Base-by-base conservation (phyloP, 202 grass and related monocot species). In the Schoenoplectus tabernaemontani region DNA sequence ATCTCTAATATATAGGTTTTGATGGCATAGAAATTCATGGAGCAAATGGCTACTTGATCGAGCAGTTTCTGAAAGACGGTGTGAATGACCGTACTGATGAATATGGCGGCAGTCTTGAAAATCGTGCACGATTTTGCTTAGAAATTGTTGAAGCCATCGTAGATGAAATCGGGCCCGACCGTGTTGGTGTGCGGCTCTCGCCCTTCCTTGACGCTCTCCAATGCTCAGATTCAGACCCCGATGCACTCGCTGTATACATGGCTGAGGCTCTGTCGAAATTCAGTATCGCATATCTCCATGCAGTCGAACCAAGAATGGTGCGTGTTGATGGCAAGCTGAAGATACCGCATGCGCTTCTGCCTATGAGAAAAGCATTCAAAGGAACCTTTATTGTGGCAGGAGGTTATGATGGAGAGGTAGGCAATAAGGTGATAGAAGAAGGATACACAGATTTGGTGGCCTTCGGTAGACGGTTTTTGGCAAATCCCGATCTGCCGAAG, bases 361-460 rank as follows among this genome's bases (percentile, higher is more conserved):
- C 83, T 3, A 82, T 87, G 79, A 87, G 70, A 57, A 87, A 78
- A 72, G 62, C 61, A 2, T 78, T 83, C 11, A 87, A 62, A 0
- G 80, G 80, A 3, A 86, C 87, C 65, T 93, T 90, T 57, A 88
- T 93, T 5, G 87, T 64, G 2, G 85, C 59, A 0, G 85, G 87
- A 59, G 83, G 87, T 74, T 92, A 87, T 17, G 67, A 87, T 30
- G 81, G 84, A 44, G 90, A 92, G 80, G 85, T 85, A 77, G 87
- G 90, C 30, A 90, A 90, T 65, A 86, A 48, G 62, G 83, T 79
- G 33, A 70, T 93, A 2, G 43, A 68, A 62, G 81, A 83, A 60
- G 87, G 87, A 36, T 90, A 88, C 38, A 76, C 85, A 0, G 90
- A 93, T 83, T 73, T 93, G 10, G 87, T 93, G n/a, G 85, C 90